Evolutionary conservation across 2,329 filamentous ascomycete genomes (phyloP).

Genomic region (Aureobasidium sp.): DNA sequence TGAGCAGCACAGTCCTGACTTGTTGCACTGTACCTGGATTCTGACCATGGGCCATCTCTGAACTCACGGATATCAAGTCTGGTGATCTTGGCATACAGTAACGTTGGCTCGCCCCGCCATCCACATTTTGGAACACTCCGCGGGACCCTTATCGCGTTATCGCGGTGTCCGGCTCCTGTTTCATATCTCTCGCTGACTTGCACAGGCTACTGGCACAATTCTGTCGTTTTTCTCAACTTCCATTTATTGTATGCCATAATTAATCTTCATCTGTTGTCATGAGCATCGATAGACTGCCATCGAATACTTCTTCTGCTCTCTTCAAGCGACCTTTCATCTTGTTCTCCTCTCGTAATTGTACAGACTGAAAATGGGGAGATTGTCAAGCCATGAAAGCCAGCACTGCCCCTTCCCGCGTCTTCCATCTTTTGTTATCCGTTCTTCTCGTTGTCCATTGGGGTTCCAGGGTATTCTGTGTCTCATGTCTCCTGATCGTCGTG

Average conservation of each 20-base stretch:
- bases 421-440: neutral
- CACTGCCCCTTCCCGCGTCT: neutral
- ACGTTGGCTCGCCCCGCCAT: too few species aligned
- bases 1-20: too few species aligned
- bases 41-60: too few species aligned
- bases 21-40: too few species aligned
- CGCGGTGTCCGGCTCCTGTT: neutral
- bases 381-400: neutral
- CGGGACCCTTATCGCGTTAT: neutral
- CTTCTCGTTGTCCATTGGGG: too few species aligned
- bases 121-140: neutral
- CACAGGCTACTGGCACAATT: neutral
- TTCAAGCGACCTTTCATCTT: neutral
- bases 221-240: neutral
- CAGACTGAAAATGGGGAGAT: neutral
- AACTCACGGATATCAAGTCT: too few species aligned
- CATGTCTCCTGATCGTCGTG: neutral
- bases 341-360: neutral
- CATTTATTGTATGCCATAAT: neutral
- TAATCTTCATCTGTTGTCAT: neutral
- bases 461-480: too few species aligned
- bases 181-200: neutral
- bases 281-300: neutral
- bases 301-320: neutral
- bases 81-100: too few species aligned